A percentile compares a stretch with the other conserved stretches of the same genome.
Evolutionary conservation across 2,329 filamentous ascomycete species (phyloP).

Genomic region (Fusarium xylarioides): DNA sequence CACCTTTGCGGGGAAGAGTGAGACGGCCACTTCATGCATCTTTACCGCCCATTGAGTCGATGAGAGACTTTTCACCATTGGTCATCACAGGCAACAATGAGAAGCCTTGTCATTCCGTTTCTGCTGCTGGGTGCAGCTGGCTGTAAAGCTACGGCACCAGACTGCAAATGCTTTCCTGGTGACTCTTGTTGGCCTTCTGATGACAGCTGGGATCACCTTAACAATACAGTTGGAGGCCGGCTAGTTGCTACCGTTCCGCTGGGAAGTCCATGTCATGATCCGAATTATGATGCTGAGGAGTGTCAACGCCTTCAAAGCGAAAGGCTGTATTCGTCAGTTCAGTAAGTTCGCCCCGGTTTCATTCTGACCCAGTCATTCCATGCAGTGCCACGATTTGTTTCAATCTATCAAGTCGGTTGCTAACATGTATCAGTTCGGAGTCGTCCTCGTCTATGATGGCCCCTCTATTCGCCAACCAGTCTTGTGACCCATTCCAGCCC

Average conservation of each 20-base stretch:
- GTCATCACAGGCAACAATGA: not conserved
- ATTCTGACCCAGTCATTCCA: fast-evolving
- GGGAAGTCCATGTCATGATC: slow-evolving; percentile 59
- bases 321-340: slow-evolving; percentile 57
- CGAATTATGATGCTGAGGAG: slow-evolving; percentile 53
- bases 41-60: fast-evolving
- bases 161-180: slow-evolving; percentile 48
- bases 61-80: fast-evolving
- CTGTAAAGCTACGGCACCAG: not conserved
- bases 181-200: slow-evolving; percentile 62
- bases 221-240: slow-evolving; percentile 58
- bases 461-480: slow-evolving; percentile 50
- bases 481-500: slow-evolving; percentile 50
- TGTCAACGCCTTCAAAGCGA: slow-evolving; percentile 53
- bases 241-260: slow-evolving; percentile 62
- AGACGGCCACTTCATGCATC: not conserved
- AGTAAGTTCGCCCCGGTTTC: slow-evolving; percentile 46
- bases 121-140: not conserved
- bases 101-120: not conserved
- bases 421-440: slow-evolving; percentile 7
- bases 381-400: fast-evolving
- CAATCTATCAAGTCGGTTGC: fast-evolving
- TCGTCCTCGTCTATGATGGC: slow-evolving; percentile 46
- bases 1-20: not conserved
- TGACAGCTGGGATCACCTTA: slow-evolving; percentile 57